phyloP scores from a whole-genome alignment of 2,329 filamentous ascomycete species.

The Colletotrichum sansevieriae region DNA sequence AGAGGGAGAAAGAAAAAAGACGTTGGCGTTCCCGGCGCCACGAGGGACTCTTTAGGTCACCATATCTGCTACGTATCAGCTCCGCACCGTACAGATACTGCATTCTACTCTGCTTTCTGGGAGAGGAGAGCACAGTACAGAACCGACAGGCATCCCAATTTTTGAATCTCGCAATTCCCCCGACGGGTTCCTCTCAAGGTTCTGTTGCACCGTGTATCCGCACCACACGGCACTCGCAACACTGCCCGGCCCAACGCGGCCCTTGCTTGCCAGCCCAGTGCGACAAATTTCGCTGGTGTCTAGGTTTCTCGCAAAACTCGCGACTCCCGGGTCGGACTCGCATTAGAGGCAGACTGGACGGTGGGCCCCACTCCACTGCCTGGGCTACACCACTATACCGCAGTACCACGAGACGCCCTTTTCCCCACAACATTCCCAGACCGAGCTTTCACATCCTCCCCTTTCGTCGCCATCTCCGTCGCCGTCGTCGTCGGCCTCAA shows the following conservation, averaged over 20 bases:
- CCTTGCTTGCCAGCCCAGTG: constrained; percentile 31
- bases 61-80: constrained; percentile 24
- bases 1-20: background rate
- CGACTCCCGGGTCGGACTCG: constrained; percentile 31
- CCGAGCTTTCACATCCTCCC: constrained; percentile 42
- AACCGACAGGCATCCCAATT: constrained; percentile 13
- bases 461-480: constrained; percentile 37
- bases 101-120: background rate
- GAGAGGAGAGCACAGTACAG: background rate
- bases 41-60: constrained; percentile 25
- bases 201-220: constrained; percentile 39
- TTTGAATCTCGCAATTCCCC: constrained; percentile 29
- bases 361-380: constrained; percentile 42
- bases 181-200: constrained; percentile 34
- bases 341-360: constrained; percentile 38
- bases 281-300: constrained; percentile 16
- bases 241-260: constrained; percentile 20
- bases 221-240: constrained; percentile 17
- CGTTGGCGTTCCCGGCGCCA: constrained; percentile 31
- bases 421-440: constrained; percentile 43
- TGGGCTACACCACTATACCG: constrained; percentile 40
- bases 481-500: constrained; percentile 32
- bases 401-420: constrained; percentile 41
- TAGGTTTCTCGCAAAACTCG: background rate
- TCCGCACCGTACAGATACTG: constrained; percentile 19